phyloP scores from a whole-genome alignment of 1,139 yeast species.

The Scheffersomyces quercinus region DNA sequence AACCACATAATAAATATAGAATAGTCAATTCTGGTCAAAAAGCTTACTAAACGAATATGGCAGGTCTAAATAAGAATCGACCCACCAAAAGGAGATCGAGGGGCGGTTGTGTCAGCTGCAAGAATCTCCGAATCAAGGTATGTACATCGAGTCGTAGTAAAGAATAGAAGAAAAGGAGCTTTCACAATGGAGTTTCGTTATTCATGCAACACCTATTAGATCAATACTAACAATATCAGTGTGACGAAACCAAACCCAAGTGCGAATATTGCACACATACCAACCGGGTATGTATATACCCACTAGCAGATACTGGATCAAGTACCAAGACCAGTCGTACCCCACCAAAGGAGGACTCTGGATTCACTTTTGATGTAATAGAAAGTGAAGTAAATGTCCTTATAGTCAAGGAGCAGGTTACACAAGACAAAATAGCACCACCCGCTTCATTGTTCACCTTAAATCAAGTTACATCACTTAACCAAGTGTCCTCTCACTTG shows the following conservation, averaged over 20 bases:
- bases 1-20: no score
- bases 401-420: no score
- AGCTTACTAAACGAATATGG: no score
- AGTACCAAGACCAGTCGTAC: neutral
- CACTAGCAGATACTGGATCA: conserved; percentile 4
- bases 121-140: conserved; percentile 28
- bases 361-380: no score
- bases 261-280: conserved; percentile 43
- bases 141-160: no score
- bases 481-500: conserved; percentile 15
- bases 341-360: no score
- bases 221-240: conserved; percentile 18
- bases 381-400: no score
- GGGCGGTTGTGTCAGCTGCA: conserved; percentile 34
- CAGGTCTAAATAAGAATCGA: no score
- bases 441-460: neutral
- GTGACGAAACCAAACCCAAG: conserved; percentile 34
- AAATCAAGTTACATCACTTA: neutral
- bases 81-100: conserved; percentile 18
- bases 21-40: no score
- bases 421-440: neutral
- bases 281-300: conserved; percentile 28
- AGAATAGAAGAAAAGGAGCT: no score
- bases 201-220: neutral
- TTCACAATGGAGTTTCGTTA: no score